Evolutionary conservation across 352 stramenopile species (phyloP), one percentile per base, ranked within the genome.

Genomic region (Phytophthora megakarya): DNA sequence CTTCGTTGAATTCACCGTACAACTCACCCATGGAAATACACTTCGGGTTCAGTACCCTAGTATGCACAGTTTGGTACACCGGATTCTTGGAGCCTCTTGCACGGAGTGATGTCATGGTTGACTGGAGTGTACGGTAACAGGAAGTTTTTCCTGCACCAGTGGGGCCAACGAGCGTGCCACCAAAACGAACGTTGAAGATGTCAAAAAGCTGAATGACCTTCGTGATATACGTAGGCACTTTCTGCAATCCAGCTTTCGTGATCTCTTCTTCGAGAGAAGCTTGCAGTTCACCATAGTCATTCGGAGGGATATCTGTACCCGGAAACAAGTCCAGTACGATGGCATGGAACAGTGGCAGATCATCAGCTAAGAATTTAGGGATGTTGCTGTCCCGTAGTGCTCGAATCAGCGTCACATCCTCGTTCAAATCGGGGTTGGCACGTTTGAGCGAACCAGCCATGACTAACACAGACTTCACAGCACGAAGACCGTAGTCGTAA

Each of bases 201-300:
- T 98, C 93, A 54, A 97, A 97, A 38, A 98, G 80, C 72, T 98
- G 93, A 49, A 98, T 97, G 11, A 98, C 88, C 65, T 98, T 98
- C 9, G 82, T 92, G 53, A 96, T 91, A 47, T 97, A 98, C 6
- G 83, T 90, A 0, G 81, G 80, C 13, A 89, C 72, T 26, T 70
- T 81, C 22, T 93, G 84, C 8, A 93, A 58, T 19, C 83, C 81
- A 0, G 76, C 78, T 18, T 81, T 84, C 2, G 63, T 58, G 51
- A 92, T 92, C 50, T 91, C 73, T 35, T 72, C 50, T 58, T 89
- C 81, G 0, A 91, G 64, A 25, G 65, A 69, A 1, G 81, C 70
- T 60, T 96, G 81, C 5, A 98, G 75, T 52, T 93, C 75, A 7
- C 83, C 86, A 26, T 97, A 96, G 60, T 97, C 93, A 30, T 96